These are phyloP conservation scores for Entonaema liquescens DNA, from an alignment of 495 filamentous ascomycete species.

Conservation along the genomic window DNA sequence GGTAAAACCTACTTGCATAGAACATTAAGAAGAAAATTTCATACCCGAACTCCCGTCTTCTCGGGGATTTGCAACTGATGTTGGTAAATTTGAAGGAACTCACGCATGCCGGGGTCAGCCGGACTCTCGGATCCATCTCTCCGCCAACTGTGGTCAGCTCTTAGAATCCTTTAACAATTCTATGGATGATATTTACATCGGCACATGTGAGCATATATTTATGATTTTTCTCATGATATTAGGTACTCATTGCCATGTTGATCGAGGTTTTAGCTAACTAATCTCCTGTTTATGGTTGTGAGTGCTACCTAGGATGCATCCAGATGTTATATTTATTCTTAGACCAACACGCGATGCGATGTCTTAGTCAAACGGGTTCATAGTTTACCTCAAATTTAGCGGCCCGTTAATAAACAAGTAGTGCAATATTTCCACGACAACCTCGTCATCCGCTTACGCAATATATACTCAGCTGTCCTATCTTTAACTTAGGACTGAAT, in stretches of 20 bases:
- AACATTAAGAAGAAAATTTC: not conserved
- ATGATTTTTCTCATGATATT: not conserved
- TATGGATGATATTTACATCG: no score
- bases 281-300: no score
- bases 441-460: not conserved
- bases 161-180: not conserved
- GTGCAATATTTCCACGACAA: not conserved
- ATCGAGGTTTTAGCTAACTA: no score
- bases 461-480: not conserved
- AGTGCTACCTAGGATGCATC: not conserved
- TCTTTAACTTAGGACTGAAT: not conserved
- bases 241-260: no score
- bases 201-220: no score
- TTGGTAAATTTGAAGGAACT: not conserved
- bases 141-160: not conserved
- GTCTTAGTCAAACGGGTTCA: conserved; percentile 27
- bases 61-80: not conserved
- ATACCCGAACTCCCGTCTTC: not conserved
- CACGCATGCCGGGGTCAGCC: not conserved
- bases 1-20: not conserved
- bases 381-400: not conserved
- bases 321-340: no score
- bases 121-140: conserved; percentile 12
- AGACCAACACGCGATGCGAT: not conserved
- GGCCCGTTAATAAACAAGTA: conserved; percentile 2